Evolutionary conservation across 2,329 filamentous ascomycete genomes (phyloP), one percentile per base, ranked within the genome.

Genomic region (Arachnopeziza araneosa): DNA sequence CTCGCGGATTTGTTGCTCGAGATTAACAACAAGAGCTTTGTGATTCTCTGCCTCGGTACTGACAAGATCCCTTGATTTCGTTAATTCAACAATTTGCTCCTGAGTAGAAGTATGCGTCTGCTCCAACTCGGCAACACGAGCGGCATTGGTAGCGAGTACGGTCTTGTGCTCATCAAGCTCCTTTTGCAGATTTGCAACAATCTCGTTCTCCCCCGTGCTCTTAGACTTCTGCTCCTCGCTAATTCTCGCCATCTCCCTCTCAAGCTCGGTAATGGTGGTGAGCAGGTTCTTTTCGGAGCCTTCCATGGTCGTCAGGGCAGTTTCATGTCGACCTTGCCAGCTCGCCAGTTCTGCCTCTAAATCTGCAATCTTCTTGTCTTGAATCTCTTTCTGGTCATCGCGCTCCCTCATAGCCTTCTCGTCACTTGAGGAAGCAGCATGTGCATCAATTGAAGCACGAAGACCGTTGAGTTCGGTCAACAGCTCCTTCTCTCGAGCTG

Each of bases 141-240:
- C 72, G 14, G 85, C 79, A 68, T 93, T 90, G 65, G 78, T 81
- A 64, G 83, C 81, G 67, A 96, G 87, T 48, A 89, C 83, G 2
- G 81, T 77, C 75, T 90, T 93, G 76, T 96, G 92, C 70, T 91
- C 86, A 56, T 93, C 86, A 57, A 97, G 87, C 71, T 96, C 88
- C 61, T 76, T 80, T 63, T 89, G 88, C 50, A 97, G 75, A 52
- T 79, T 79, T 44, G 79, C 76, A 36, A 90, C 76, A 9, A 55
- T 17, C 24, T 24, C 30, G 24, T 24, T 24, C 22, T 54, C 52
- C 8, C 32, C 23, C 2, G 19, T 17, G 52, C 23, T 22, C n/a
- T 22, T 52, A 12, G 50, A 10, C 50, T 52, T n/a, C 24, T 52
- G 50, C 4, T 53, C 23, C 1, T 54, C 50, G 3, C 19, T 50